These are phyloP conservation scores for Balakata baccata DNA, from an alignment of 345 rosid species.

Conservation along the genomic window DNA sequence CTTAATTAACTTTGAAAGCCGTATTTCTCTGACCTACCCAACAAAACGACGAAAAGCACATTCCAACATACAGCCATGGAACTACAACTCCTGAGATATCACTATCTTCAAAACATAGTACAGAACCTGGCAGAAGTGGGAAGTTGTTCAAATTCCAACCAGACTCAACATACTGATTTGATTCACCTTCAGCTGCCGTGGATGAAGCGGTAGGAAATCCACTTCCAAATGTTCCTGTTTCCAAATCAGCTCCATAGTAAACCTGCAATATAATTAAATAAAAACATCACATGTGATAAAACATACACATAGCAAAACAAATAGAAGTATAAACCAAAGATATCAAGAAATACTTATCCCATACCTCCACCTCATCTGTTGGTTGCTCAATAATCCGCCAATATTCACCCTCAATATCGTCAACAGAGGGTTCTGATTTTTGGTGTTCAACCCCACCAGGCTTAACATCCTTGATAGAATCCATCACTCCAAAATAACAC, in stretches of 20 bases:
- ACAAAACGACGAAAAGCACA: constrained; percentile 98
- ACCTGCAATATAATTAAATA: constrained; percentile 47
- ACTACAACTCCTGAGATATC: constrained; percentile 96
- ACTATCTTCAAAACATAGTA: constrained; percentile 77
- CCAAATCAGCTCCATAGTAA: constrained; percentile 95
- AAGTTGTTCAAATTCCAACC: constrained; percentile 96
- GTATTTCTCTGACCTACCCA: constrained; percentile 55
- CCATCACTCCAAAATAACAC: constrained; percentile 53
- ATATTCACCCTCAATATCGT: constrained; percentile 90
- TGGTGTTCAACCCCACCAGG: constrained; percentile 31
- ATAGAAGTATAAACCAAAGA: constrained; percentile 10
- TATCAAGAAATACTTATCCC: constrained; percentile 12
- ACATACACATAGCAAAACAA: constrained; percentile 2
- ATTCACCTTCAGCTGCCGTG: constrained; percentile 34
- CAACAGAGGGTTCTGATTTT: constrained; percentile 60
- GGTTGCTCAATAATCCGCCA: constrained; percentile 95
- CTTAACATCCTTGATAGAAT: constrained; percentile 31
- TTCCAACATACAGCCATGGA: constrained; percentile 97
- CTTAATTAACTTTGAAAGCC: constrained; percentile 1
- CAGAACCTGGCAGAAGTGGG: constrained; percentile 91
- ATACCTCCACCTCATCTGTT: constrained; percentile 91
- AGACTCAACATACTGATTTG: constrained; percentile 53
- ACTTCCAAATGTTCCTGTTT: constrained; percentile 87
- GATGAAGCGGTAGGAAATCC: constrained; percentile 74
- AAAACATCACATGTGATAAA: no score